Base-by-base conservation (phyloP, 2,329 filamentous ascomycete genomes). In the Claviceps purpurea region DNA sequence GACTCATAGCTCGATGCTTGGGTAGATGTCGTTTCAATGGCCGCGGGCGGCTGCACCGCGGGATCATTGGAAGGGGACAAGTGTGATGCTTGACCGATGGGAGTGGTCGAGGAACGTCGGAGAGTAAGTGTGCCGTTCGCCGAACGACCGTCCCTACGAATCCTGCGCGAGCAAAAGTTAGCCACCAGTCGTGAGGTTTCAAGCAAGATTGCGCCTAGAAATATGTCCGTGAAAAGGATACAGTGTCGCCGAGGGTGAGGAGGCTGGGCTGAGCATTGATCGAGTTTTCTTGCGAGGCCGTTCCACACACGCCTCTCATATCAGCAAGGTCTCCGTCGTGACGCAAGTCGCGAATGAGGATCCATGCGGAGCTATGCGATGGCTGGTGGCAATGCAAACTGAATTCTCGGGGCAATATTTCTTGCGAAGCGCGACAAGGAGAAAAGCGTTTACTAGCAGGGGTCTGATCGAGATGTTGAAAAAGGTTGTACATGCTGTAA, bases 91-190 rank as follows among this genome's bases (percentile, higher is more conserved):
- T 71, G 66, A 50, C 66, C 67, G 53, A 73, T 69, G 37, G 77
- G 75, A 18, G 78, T 81, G 56, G 78, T 80, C 47, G 80, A 82
- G 46, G 79, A 71, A 61, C 81, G 78, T 63, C 81, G 79, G 62
- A 84, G 79, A 56, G 80, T 84, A 50, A 82, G 68, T 34, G 80
- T 83, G 43, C 80, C 80, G 61, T 84, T 84, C 24, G 74, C 70
- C 53, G 76, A 72, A 59, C 78, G 75, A 56, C 73, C 76, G 54
- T 78, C 76, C 61, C 74, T 73, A 63, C 80, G 75, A 56, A 76
- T 69, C 81, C 81, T 84, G 26, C 13, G n/a, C 10, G 26, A 39
- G 41, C 14, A 18, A 43, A 4, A 34, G 24, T 48, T 38, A 52
- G 44, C 18, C 5, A 42, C 20, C n/a, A 18, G 22, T n/a, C 37